Evolutionary conservation across 805 yeast species (phyloP), one percentile per base, ranked within the genome.

Genomic region (Lipomyces kockii): DNA sequence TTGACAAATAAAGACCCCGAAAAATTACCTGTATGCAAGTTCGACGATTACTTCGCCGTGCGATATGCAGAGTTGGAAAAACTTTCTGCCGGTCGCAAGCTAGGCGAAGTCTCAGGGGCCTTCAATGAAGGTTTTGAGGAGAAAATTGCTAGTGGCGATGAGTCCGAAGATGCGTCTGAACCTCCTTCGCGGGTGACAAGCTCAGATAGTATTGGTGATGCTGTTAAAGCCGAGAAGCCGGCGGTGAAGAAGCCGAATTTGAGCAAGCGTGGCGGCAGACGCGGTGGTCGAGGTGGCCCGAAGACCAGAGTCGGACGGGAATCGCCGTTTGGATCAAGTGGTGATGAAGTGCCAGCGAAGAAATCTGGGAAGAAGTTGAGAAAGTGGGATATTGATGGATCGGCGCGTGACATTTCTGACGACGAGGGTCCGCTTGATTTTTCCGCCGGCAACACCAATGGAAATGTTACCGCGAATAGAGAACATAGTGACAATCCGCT

Each of bases 301-400:
- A 54, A 34, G 27, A 4, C 60, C 39, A 39, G 49, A 54, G 29
- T 29, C 32, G 46, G 46, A 9, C 55, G 46, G 39, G 29, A 29
- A 11, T 39, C 62, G 12, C 35, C 55, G 29, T 52, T 52, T 52
- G 34, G 27, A 7, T 52, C 55, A 11, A 25, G 55, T 52, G 34
- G 37, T 11, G 63, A 52, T 14, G 63, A 61, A 34, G 54, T 39
- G n/a, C 49, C 57, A 8, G 27, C 62, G 46, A 71, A 72, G 53
- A 65, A 71, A 57, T 69, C 74, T 37, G 62, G 72, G 14, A 75
- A 74, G 64, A 82, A 80, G 75, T 78, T 80, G 39, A 83, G 94
- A 74, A 87, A 83, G 74, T 88, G 91, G 91, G 88, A 85, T 32
- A 84, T 84, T 37, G 89, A 87, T 73, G 93, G 92, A 6, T 71